phyloP scores from a whole-genome alignment of 306 rosid species.

The Luffa acutangula region DNA sequence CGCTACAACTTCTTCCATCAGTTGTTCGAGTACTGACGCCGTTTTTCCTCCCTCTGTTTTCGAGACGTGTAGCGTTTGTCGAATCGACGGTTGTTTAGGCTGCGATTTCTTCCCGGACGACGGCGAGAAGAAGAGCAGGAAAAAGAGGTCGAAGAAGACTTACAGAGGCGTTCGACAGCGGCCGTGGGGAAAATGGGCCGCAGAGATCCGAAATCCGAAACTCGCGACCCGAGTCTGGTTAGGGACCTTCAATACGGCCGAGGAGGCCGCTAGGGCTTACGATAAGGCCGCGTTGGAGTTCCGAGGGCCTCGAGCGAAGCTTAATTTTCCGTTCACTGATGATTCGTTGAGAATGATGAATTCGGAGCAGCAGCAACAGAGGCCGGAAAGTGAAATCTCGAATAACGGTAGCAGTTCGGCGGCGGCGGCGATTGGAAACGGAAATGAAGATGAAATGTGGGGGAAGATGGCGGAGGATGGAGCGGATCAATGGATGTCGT shows the following conservation, averaged over 20 bases:
- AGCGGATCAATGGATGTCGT: conserved; percentile 27
- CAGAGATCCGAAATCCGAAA: conserved; percentile 83
- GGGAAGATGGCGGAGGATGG: conserved; percentile 36
- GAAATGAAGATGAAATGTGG: conserved; percentile 32
- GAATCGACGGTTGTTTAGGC: conserved; percentile 51
- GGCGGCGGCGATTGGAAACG: background rate
- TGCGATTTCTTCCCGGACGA: conserved; percentile 28
- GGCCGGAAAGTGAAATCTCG: conserved; percentile 3
- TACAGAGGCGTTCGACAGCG: conserved; percentile 89
- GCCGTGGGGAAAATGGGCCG: conserved; percentile 97
- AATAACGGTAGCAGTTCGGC: background rate
- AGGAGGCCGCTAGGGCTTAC: conserved; percentile 85
- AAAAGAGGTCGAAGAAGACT: conserved; percentile 48
- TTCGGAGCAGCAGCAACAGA: background rate
- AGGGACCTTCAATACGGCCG: conserved; percentile 65
- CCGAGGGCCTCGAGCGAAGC: conserved; percentile 88
- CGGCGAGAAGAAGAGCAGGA: background rate
- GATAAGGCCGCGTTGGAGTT: conserved; percentile 77
- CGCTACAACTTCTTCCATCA: background rate
- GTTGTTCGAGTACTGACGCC: background rate
- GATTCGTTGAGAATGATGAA: conserved; percentile 18
- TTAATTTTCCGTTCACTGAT: conserved; percentile 66
- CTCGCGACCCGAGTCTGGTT: conserved; percentile 69
- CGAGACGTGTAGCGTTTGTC: conserved; percentile 49
- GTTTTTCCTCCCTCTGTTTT: background rate